Conservation (phyloP, 495 filamentous ascomycete species). For the Jackrogersella multiformis region DNA sequence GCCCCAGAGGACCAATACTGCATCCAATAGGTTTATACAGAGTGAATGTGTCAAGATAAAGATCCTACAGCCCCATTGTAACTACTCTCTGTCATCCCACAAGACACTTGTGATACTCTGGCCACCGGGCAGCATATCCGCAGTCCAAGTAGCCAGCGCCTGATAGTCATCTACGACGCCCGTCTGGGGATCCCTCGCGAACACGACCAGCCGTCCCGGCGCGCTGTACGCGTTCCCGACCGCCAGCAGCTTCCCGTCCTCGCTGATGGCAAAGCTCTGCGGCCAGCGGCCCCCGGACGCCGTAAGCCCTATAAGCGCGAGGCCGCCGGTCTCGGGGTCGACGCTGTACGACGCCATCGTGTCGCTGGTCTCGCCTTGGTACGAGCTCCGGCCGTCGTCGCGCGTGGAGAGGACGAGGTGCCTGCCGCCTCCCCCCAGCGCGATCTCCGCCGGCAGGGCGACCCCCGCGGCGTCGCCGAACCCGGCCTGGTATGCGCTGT, state of each 20-base stretch:
- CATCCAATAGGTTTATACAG: too few species aligned
- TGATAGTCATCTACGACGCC: conserved; percentile 1
- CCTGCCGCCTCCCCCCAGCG: background rate
- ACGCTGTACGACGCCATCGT: conserved; percentile 1
- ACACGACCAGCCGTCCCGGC: conserved; percentile 18
- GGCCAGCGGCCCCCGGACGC: conserved; percentile 6
- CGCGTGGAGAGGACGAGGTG: conserved; percentile 12
- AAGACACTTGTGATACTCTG: background rate
- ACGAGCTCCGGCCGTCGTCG: conserved; percentile 2
- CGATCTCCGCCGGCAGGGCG: conserved; percentile 8
- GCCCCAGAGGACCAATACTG: background rate
- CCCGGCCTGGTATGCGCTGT: conserved; percentile 5
- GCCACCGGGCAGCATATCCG: conserved; percentile 6
- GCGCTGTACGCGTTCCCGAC: conserved; percentile 10
- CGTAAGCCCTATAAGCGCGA: background rate
- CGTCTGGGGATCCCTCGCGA: conserved; percentile 4
- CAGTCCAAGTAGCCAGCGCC: conserved; percentile 2
- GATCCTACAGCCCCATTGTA: background rate
- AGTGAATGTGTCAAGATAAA: too few species aligned
- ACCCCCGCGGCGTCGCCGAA: background rate
- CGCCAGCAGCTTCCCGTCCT: conserved; percentile 13
- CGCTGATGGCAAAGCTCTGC: conserved; percentile 8
- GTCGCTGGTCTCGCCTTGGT: conserved; percentile 11
- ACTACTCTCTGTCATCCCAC: conserved; percentile 5
- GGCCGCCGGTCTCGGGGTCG: conserved; percentile 9